Conservation (phyloP, 2,329 filamentous ascomycete genomes). For the Chaetomium globosum region DNA sequence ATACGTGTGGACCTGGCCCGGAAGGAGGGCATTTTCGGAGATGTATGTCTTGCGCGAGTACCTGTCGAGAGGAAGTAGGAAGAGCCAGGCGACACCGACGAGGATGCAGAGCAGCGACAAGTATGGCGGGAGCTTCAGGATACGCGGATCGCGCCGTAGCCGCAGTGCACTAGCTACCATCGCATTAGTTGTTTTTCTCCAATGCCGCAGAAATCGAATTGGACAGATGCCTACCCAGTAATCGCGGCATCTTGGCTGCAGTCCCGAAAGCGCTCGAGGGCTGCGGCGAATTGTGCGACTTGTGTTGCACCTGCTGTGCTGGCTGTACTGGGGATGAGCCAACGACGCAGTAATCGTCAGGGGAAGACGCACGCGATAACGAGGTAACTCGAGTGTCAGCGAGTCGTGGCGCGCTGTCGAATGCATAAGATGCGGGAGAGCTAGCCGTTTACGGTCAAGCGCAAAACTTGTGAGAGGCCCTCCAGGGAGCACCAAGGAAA, state of each 20-base stretch:
- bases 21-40: constrained; percentile 93
- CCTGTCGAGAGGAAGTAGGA: constrained; percentile 83
- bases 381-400: constrained; percentile 3
- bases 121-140: constrained; percentile 84
- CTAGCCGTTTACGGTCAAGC: constrained; percentile 24
- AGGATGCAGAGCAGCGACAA: constrained; percentile 82
- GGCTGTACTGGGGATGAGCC: neutral
- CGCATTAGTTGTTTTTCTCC: constrained; percentile 18
- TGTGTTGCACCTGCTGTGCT: neutral
- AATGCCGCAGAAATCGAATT: too few relatives aligned
- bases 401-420: constrained; percentile 8
- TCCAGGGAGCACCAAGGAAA: neutral
- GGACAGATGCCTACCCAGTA: constrained; percentile 51
- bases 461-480: neutral
- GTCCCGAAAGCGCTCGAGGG: constrained; percentile 8
- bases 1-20: constrained; percentile 96
- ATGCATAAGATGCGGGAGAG: constrained; percentile 29
- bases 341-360: constrained; percentile 22
- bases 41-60: constrained; percentile 95
- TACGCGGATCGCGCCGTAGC: constrained; percentile 76
- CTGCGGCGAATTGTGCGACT: constrained; percentile 10
- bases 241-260: constrained; percentile 52
- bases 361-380: constrained; percentile 18
- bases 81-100: constrained; percentile 84
- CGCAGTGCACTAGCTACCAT: constrained; percentile 61